phyloP scores from a whole-genome alignment of 306 rosid genomes.

The Quillaja saponaria region DNA sequence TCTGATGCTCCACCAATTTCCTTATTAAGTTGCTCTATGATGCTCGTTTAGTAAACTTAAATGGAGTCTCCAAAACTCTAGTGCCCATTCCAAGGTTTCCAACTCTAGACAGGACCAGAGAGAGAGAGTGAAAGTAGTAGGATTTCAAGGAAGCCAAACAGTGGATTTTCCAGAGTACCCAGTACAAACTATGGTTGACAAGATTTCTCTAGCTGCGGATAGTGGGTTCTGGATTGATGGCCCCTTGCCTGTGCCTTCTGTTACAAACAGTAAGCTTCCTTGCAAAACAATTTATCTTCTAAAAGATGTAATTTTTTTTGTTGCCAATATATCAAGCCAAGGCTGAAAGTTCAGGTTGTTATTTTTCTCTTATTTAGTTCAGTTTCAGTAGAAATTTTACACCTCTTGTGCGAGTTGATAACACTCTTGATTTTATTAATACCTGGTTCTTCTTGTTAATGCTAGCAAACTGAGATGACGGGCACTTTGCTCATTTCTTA shows the following conservation, averaged over 20 bases:
- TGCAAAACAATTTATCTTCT: background rate
- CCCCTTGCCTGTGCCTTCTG: slow-evolving; percentile 64
- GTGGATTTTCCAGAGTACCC: slow-evolving; percentile 43
- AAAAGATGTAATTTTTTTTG: background rate
- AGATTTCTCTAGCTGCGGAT: slow-evolving; percentile 59
- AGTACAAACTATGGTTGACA: slow-evolving; percentile 37
- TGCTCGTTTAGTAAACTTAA: slow-evolving; percentile 62
- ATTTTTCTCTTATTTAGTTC: background rate
- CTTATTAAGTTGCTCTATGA: slow-evolving; percentile 31
- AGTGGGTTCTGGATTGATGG: slow-evolving; percentile 76
- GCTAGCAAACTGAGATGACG: slow-evolving; percentile 80
- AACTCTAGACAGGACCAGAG: slow-evolving; percentile 31
- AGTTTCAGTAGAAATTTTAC: slow-evolving; percentile 13
- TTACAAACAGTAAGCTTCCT: slow-evolving; percentile 62
- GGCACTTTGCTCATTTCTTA: slow-evolving; percentile 81
- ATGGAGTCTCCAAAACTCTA: slow-evolving; percentile 60
- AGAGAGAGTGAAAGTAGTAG: slow-evolving; percentile 36
- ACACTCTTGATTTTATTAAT: too few relatives aligned
- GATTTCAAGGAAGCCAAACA: slow-evolving; percentile 43
- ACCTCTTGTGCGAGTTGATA: too few relatives aligned
- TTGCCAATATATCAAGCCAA: background rate
- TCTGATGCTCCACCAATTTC: slow-evolving; percentile 16
- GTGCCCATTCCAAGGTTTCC: slow-evolving; percentile 47
- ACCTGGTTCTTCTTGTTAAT: too few relatives aligned
- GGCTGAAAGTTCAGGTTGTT: background rate